Evolutionary conservation across 1,139 yeast species (phyloP).

Genomic region (Kodamaea anthophila): DNA sequence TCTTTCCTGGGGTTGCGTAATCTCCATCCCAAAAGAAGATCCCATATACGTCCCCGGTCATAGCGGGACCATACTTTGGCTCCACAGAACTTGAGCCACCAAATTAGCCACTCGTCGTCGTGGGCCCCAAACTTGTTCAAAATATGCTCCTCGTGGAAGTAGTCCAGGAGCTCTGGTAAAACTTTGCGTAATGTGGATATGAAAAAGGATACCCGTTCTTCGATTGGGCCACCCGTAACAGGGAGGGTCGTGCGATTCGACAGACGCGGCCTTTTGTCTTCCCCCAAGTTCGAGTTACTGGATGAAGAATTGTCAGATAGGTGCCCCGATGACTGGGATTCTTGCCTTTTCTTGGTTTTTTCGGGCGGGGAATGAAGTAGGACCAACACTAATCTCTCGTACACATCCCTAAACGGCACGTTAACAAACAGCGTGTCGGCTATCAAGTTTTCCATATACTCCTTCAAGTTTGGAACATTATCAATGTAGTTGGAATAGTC

Average conservation of each 20-base stretch:
- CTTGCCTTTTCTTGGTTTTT: constrained; percentile 8
- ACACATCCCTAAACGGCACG: constrained; percentile 61
- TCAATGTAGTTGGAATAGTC: constrained; percentile 46
- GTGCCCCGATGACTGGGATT: constrained; percentile 1
- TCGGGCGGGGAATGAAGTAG: constrained; percentile 65
- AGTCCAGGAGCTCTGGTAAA: constrained; percentile 72
- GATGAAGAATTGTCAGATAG: constrained; percentile 5
- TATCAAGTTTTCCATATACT: constrained; percentile 21
- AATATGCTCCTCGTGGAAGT: constrained; percentile 77
- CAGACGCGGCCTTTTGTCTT: constrained; percentile 10
- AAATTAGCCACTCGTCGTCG: constrained; percentile 85
- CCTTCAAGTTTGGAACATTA: constrained; percentile 24
- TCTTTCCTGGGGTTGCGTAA: constrained; percentile 32
- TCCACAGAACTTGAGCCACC: constrained; percentile 97
- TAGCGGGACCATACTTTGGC: constrained; percentile 76
- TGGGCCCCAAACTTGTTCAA: constrained; percentile 53
- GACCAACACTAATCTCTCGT: constrained; percentile 71
- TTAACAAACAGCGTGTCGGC: constrained; percentile 21
- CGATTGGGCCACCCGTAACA: constrained; percentile 59
- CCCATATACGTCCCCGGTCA: constrained; percentile 90
- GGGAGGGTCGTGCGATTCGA: constrained; percentile 38
- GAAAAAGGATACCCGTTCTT: constrained; percentile 68
- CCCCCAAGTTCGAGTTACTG: constrained; percentile 1
- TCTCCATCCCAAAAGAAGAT: constrained; percentile 76
- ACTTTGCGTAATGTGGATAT: constrained; percentile 56